Base-by-base conservation (phyloP, 169 alveolate genomes). In the Amoebophrya sp. region DNA sequence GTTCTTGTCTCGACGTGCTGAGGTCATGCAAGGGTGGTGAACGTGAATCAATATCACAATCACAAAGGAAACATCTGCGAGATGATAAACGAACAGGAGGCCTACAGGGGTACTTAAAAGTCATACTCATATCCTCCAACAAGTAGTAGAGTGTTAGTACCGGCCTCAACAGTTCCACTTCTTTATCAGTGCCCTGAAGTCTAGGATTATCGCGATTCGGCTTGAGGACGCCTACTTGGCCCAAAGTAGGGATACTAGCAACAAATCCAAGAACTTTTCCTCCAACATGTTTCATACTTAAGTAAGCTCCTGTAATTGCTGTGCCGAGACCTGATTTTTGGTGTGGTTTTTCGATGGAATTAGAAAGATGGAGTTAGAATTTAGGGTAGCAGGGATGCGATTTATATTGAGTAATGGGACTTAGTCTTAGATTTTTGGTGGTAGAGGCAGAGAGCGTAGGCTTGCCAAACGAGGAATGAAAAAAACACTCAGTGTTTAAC, bases 251-350 rank as follows among this genome's bases (percentile, higher is more conserved):
- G 14, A 91, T 91, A 23, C 53, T 95, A 54, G 96, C 94, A 40
- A 97, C 93, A 93, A 96, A 97, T 41, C 96, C 94, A 78, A 96
- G 76, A 40, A 97, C 92, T 94, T 98, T 97, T 47, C 99, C 99
- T 24, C 99, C 99, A 26, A 97, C 96, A 93, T 97, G 97, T 93
- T 97, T 96, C 96, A 97, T 94, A 40, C 97, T 96, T 95, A 96
- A 94, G 65, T 95, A 94, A 41, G 99, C 98, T 12, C 98, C 99
- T 89, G 95, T 96, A 90, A 97, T 91, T 26, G 99, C 99, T 77
- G 96, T 95, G 33, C 98, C 98, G 93, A 90, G 92, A 18, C 83
- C 83, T 65, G 83, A 26, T 6, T 65, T 1, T 65, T 65, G 2
- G 18, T 1, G 83, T 1, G 3, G 83, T 6, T 12, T 29, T 47